Evolutionary conservation across 257 asterid species (phyloP).

Genomic region (Linderniella brevidens): DNA sequence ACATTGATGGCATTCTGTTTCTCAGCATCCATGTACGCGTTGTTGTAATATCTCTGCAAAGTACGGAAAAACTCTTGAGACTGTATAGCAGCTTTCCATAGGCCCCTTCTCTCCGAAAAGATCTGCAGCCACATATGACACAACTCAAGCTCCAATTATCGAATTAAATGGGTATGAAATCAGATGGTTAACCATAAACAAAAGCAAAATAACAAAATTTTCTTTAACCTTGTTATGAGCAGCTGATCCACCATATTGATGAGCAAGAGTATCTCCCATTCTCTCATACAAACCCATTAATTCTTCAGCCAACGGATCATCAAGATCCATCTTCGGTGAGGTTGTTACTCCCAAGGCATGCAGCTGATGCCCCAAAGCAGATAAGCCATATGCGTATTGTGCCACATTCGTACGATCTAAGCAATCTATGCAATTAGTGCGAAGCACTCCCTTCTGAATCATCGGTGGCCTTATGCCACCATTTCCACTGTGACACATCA

Average conservation of each 20-base stretch:
- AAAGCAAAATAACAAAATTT: constrained; percentile 9
- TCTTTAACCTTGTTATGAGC: constrained; percentile 89
- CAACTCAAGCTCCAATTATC: background rate
- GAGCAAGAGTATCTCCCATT: constrained; percentile 99
- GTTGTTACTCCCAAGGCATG: constrained; percentile 50
- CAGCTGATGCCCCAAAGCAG: constrained; percentile 60
- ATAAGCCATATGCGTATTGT: too few relatives aligned
- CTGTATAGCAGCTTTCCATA: constrained; percentile 67
- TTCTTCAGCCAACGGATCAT: constrained; percentile 92
- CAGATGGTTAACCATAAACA: background rate
- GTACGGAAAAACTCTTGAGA: constrained; percentile 72
- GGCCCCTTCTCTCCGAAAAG: constrained; percentile 63
- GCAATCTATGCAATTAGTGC: too few relatives aligned
- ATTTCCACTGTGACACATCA: constrained; percentile 11
- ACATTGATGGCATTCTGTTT: constrained; percentile 67
- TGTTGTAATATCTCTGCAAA: constrained; percentile 59
- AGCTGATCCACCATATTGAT: constrained; percentile 98
- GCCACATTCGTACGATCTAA: too few relatives aligned
- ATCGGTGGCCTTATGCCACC: constrained; percentile 28
- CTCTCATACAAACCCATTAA: constrained; percentile 82
- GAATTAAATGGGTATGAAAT: background rate
- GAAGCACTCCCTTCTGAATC: too few relatives aligned
- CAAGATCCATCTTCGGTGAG: constrained; percentile 63
- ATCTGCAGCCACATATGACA: constrained; percentile 16
- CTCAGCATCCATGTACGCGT: constrained; percentile 58